Percentiles rank a stretch among this genome's conserved stretches.
phyloP scores from a whole-genome alignment of 768 basidiomycete species.

The Suillus spraguei region DNA sequence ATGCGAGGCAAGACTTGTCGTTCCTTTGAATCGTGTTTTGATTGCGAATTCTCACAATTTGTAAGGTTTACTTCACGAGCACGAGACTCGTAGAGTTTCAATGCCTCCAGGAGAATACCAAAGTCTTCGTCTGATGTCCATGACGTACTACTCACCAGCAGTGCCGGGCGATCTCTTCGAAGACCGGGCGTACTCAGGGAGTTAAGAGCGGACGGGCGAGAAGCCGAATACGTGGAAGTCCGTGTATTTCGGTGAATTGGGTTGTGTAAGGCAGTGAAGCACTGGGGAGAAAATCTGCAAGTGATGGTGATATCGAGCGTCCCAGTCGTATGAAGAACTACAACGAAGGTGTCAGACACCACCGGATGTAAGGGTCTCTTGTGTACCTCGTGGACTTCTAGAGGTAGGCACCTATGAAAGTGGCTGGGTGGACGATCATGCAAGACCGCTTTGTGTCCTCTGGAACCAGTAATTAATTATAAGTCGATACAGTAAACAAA shows the following conservation, averaged over 20 bases:
- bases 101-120: conserved; percentile 73
- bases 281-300: conserved; percentile 55
- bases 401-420: conserved; percentile 71
- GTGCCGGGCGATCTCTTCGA: conserved; percentile 76
- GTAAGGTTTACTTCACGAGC: conserved; percentile 40
- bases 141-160: conserved; percentile 90
- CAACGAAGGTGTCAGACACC: conserved; percentile 4
- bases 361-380: not conserved
- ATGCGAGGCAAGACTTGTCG: conserved; percentile 63
- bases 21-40: conserved; percentile 15
- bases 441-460: conserved; percentile 78
- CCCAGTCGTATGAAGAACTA: conserved; percentile 57
- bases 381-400: conserved; percentile 77
- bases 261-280: conserved; percentile 58
- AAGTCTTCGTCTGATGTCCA: conserved; percentile 99
- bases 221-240: conserved; percentile 28
- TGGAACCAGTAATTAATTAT: conserved; percentile 33
- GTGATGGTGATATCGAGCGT: conserved; percentile 35
- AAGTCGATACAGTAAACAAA: not conserved
- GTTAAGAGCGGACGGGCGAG: conserved; percentile 21
- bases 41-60: not conserved
- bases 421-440: conserved; percentile 90
- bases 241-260: conserved; percentile 51
- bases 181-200: conserved; percentile 44
- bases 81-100: conserved; percentile 67